These are phyloP conservation scores for Stachybotrys elegans DNA, from an alignment of 2,329 filamentous ascomycete species.

Conservation along the genomic window DNA sequence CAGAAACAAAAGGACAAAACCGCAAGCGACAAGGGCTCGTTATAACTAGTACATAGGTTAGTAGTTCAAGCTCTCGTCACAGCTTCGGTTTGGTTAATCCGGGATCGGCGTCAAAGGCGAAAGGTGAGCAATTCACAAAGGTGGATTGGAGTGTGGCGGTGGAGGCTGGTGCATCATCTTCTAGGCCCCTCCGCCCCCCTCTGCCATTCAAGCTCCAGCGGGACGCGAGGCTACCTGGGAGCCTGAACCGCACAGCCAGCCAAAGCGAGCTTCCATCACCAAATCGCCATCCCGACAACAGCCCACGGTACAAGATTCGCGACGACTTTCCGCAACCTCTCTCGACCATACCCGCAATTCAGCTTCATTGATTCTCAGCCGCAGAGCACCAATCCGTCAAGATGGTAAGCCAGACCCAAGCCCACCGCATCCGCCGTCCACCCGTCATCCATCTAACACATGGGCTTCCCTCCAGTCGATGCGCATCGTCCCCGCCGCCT, in stretches of 20 bases:
- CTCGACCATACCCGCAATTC: not conserved
- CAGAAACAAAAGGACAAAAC: too few species aligned
- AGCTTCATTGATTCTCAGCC: not conserved
- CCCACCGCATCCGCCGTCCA: constrained; percentile 4
- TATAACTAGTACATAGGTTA: too few species aligned
- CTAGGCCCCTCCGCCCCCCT: not conserved
- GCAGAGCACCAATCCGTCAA: constrained; percentile 23
- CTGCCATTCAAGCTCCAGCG: not conserved
- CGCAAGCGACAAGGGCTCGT: too few species aligned
- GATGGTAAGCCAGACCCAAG: constrained; percentile 39
- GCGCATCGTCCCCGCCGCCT: constrained; percentile 74
- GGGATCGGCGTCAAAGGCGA: too few species aligned
- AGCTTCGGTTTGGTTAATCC: too few species aligned
- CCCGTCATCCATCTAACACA: constrained; percentile 14
- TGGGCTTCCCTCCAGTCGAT: constrained; percentile 59
- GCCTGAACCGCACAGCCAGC: constrained; percentile 16
- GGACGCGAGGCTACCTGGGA: constrained; percentile 22
- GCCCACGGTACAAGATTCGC: constrained; percentile 7
- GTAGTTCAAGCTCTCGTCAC: too few species aligned
- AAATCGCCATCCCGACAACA: constrained; percentile 1
- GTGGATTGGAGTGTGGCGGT: constrained; percentile 1
- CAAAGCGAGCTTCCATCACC: constrained; percentile 10
- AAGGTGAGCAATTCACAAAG: too few species aligned
- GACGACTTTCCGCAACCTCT: constrained; percentile 4
- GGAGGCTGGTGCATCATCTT: not conserved